A percentile compares a stretch with the other conserved stretches of the same genome.
phyloP scores from a whole-genome alignment of 495 filamentous ascomycete species.

The Hypoxylon fragiforme region DNA sequence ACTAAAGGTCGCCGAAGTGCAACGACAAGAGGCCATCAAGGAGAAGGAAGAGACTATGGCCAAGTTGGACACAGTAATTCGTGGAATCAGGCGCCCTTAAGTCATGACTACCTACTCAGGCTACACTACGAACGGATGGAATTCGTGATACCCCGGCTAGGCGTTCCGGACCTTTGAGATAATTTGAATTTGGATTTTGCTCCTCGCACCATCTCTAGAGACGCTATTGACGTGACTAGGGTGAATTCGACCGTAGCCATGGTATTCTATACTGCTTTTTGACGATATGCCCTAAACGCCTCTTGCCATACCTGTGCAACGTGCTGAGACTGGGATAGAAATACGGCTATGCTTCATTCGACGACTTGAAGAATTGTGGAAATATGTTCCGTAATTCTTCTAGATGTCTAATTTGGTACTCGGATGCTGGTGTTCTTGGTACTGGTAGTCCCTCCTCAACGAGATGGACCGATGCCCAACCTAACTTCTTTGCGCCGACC shows the following conservation, averaged over 20 bases:
- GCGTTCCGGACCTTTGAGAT: conserved; percentile 18
- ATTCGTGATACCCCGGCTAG: conserved; percentile 27
- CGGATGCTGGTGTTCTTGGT: conserved; percentile 62
- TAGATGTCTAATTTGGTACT: conserved; percentile 70
- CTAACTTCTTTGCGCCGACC: conserved; percentile 67
- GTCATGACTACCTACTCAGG: conserved; percentile 15
- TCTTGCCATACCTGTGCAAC: background rate
- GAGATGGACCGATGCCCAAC: conserved; percentile 82
- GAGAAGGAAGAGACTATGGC: conserved; percentile 71
- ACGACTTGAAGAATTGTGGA: conserved; percentile 73
- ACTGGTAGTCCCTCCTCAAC: conserved; percentile 68
- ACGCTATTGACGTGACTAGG: conserved; percentile 6
- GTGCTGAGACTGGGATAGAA: background rate
- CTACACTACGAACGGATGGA: background rate
- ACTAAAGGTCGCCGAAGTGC: conserved; percentile 70
- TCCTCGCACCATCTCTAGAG: background rate
- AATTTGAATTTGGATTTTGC: background rate
- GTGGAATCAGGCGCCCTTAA: conserved; percentile 56
- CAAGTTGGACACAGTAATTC: conserved; percentile 69
- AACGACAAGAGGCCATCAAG: conserved; percentile 67
- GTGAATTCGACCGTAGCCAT: background rate
- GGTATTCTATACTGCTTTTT: background rate
- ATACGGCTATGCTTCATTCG: conserved; percentile 9
- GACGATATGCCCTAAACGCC: conserved; percentile 11
- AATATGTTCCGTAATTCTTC: conserved; percentile 73